Base-by-base conservation (phyloP, 768 basidiomycete genomes). In the Lyophyllum atratum region DNA sequence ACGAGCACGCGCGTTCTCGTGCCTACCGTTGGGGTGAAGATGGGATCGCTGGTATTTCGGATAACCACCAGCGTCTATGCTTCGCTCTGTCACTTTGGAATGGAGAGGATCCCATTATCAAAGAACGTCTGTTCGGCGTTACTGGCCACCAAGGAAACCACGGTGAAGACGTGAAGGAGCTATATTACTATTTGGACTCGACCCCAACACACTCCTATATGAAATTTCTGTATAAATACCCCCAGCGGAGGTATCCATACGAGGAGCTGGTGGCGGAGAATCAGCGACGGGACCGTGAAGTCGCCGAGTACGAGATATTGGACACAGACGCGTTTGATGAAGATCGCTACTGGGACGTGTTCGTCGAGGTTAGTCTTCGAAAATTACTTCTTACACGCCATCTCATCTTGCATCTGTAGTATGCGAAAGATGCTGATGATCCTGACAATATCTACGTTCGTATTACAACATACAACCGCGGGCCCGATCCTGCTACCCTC, bases 191-290 rank as follows among this genome's bases (percentile, higher is more conserved):
- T 72, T 84, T 99, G 59, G 97, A 98, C 71, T 96, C 93, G 34
- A 98, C 97, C 1, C 97, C 97, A 34, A 98, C 97, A 1, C 97
- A 99, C 67, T 97, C 95, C 6, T 99, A 98, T 82, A 98, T 99
- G 97, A 99, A 99, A 72, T 98, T 93, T 74, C 76, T 98, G 55
- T 99, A 99, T 85, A 99, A 99, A 72, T 99, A 99, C 65, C 95
- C 97, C 12, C 97, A 99, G 71, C 80, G 86, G 64, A 78, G 81
- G 31, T 99, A 83, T 72, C 97, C 97, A 1, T 99, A 99, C 72
- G 95, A 98, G 67, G 85, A 96, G 59, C 85, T 99, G 52, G 90
- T 97, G 12, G 74, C 79, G 45, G 95, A 99, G 76, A 95, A 89
- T 68, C 76, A 84, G 66, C 83, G 88, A 63, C 82, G 97, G 46